phyloP scores from a whole-genome alignment of 176 grass and related monocot genomes.

The Hsuehochloa calcarea region DNA sequence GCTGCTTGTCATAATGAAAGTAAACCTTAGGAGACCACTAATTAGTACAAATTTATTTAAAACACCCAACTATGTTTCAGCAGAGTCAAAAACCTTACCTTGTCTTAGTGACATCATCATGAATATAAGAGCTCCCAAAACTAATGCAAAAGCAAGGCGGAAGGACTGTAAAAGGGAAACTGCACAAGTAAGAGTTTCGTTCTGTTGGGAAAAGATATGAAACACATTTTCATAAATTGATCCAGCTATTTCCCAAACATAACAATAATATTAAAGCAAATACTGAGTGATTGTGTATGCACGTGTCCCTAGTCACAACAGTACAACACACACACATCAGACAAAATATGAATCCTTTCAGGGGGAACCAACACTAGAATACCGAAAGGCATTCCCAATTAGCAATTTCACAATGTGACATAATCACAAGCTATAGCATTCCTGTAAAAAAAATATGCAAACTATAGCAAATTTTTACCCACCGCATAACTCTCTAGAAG shows the following conservation, averaged over 20 bases:
- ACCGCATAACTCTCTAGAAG: slow-evolving; percentile 82
- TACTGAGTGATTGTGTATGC: not conserved
- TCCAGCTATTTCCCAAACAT: not conserved
- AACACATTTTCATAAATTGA: not conserved
- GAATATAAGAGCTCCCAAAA: slow-evolving; percentile 63
- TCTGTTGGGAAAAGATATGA: slow-evolving; percentile 10
- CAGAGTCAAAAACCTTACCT: slow-evolving; percentile 49
- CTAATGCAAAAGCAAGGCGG: slow-evolving; percentile 62
- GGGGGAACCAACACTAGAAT: not conserved
- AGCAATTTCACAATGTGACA: not conserved
- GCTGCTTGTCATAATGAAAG: not conserved
- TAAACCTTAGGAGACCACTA: not conserved
- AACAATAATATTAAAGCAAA: not conserved
- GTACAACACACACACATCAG: not conserved
- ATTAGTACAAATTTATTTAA: not conserved
- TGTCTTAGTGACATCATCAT: slow-evolving; percentile 70
- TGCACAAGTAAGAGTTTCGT: not conserved
- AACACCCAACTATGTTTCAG: not conserved
- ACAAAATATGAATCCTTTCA: slow-evolving; percentile 11
- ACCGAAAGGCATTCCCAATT: not conserved
- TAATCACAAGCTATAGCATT: not conserved
- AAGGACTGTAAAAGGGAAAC: slow-evolving; percentile 62
- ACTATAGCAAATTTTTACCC: slow-evolving; percentile 35
- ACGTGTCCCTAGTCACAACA: slow-evolving; percentile 14
- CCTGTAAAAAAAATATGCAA: not conserved